Percentiles rank a stretch among this genome's conserved stretches.
Conservation (phyloP, 2,329 filamentous ascomycete genomes). For the Beauveria rudraprayagi region DNA sequence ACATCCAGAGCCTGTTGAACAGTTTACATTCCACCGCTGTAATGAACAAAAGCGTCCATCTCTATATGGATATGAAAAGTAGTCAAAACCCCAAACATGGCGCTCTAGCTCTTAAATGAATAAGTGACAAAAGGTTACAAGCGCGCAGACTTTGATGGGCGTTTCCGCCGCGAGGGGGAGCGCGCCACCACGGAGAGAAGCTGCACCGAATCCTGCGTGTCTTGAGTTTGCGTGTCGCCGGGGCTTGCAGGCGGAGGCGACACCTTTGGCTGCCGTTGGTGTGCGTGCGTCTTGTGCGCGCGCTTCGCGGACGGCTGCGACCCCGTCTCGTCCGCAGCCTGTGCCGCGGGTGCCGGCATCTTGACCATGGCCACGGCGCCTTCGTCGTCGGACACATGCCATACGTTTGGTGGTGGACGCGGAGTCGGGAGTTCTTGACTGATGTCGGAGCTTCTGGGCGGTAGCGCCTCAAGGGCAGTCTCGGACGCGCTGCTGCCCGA, state of each 20-base stretch:
- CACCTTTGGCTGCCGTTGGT: not conserved
- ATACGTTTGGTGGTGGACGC: not conserved
- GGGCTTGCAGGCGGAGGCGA: not conserved
- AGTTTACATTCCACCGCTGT: too few species aligned
- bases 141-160: too few species aligned
- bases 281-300: too few species aligned
- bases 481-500: not conserved
- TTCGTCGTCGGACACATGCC: not conserved
- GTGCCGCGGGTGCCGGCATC: not conserved
- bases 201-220: conserved; percentile 2
- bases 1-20: too few species aligned
- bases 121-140: too few species aligned
- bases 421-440: not conserved
- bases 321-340: not conserved
- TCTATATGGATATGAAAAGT: too few species aligned
- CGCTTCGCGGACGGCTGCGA: not conserved
- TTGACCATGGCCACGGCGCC: not conserved
- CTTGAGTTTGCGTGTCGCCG: conserved; percentile 19
- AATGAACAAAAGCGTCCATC: too few species aligned
- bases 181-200: not conserved
- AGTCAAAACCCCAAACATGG: too few species aligned
- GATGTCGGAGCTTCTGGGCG: not conserved
- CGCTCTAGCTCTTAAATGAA: too few species aligned
- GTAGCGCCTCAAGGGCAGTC: conserved; percentile 1
- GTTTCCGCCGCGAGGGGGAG: too few species aligned